Conservation (phyloP, 768 basidiomycete genomes). For the Mycena amicta region DNA sequence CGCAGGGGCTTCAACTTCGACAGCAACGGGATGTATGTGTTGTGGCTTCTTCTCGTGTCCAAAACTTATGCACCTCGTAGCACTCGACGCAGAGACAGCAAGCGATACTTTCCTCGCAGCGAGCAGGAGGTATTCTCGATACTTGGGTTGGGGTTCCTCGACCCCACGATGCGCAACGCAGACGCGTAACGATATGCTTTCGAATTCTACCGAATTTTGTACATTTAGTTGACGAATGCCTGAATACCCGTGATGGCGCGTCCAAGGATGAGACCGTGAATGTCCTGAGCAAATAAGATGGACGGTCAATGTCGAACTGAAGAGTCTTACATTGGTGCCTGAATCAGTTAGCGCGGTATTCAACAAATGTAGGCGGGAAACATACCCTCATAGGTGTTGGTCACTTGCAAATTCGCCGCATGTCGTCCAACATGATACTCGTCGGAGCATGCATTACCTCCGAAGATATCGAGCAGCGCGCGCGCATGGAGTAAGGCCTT, state of each 20-base stretch:
- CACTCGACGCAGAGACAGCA: constrained; percentile 66
- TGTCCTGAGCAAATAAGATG: constrained; percentile 55
- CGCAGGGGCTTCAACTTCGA: constrained; percentile 80
- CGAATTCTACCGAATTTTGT: background rate
- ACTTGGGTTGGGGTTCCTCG: constrained; percentile 69
- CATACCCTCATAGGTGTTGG: constrained; percentile 91
- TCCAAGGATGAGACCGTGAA: constrained; percentile 90
- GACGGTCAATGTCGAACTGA: background rate
- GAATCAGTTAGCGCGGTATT: background rate
- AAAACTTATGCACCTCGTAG: constrained; percentile 33
- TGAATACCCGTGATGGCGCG: constrained; percentile 89
- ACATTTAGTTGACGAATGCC: constrained; percentile 70
- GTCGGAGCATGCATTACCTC: constrained; percentile 91
- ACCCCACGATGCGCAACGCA: constrained; percentile 73
- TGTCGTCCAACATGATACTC: constrained; percentile 98
- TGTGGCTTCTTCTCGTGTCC: background rate
- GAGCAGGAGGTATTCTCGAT: constrained; percentile 76
- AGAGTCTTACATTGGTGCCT: constrained; percentile 60
- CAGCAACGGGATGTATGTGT: constrained; percentile 72
- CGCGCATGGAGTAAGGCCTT: constrained; percentile 87
- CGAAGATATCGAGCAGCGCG: constrained; percentile 83
- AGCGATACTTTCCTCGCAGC: constrained; percentile 57
- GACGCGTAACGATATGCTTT: constrained; percentile 44
- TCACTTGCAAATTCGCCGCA: constrained; percentile 93
- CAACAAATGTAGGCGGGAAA: constrained; percentile 2